Evolutionary conservation across 441 rosid species (phyloP), one percentile per base, ranked within the genome.

Genomic region (Francoa sonchifolia): DNA sequence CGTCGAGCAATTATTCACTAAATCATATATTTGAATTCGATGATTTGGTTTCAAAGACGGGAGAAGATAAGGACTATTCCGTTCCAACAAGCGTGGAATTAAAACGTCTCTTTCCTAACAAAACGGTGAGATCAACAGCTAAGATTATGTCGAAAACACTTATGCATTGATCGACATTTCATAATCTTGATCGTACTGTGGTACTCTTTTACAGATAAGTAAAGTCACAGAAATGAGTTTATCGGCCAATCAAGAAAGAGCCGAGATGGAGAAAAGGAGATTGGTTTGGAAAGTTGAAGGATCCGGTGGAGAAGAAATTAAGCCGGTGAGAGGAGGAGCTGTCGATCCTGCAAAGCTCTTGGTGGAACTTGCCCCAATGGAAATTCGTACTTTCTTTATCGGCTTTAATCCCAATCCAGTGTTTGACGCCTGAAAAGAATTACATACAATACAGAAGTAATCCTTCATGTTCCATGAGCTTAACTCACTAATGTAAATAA

Each of bases 161-260:
- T 14, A 13, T 8, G 19, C 4, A 6, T 1, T 31, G 21, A 30
- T 32, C 16, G 16, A 1, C 30, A 38, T 21, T 22, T 13, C 14
- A 3, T 26, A 33, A n/a, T 19, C 15, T 29, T 2, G 5, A 18
- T 8, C 0, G 19, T 14, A 20, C 48, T 2, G 16, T 1, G 1
- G 3, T 35, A 8, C 3, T 23, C 14, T 5, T 31, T 19, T 56
- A 34, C 61, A 79, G 88, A 71, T 75, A 19, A 62, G 54, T 19
- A 53, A 68, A 41, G 61, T 58, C 52, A 75, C 63, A 1, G 88
- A 79, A 61, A 73, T 55, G 76, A 79, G 64, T 58, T 60, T 76
- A 32, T 79, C 88, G 37, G 88, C 71, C n/a, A 79, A 79, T 47
- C 88, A 75, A 68, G 80, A 75, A 58, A 63, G 88, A 51, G 55